Percentiles rank a stretch among this genome's conserved stretches.
Conservation (phyloP, 257 asterid species). For the Solanum sitiens region DNA sequence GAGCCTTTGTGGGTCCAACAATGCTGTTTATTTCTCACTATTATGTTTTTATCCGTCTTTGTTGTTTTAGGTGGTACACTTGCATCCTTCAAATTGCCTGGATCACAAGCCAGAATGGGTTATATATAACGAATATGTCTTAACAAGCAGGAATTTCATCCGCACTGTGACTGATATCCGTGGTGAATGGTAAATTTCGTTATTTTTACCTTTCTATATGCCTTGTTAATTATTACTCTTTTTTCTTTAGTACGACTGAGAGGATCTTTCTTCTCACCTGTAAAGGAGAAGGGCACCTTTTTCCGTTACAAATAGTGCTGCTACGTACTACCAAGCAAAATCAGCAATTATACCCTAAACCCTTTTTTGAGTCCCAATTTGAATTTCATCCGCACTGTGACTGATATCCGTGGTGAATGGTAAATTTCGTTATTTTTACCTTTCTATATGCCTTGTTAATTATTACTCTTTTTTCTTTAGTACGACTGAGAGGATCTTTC, state of each 20-base stretch:
- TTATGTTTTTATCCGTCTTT: neutral
- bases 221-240: neutral
- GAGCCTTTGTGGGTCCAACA: neutral
- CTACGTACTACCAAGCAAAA: neutral
- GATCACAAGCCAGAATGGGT: constrained; percentile 99
- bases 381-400: constrained; percentile 88
- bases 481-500: neutral
- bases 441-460: neutral
- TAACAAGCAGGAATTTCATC: constrained; percentile 87
- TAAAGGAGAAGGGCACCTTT: neutral
- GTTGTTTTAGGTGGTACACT: constrained; percentile 59
- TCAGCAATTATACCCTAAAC: neutral
- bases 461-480: neutral
- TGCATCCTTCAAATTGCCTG: constrained; percentile 92
- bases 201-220: neutral
- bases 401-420: constrained; percentile 97
- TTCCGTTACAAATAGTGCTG: neutral
- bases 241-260: neutral
- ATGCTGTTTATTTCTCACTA: neutral
- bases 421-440: constrained; percentile 8
- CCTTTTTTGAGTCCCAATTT: neutral
- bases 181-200: constrained; percentile 74
- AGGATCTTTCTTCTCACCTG: neutral
- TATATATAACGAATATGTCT: constrained; percentile 80
- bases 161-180: constrained; percentile 91